Conservation (phyloP, 2,329 filamentous ascomycete species). For the Trichophyton simii region DNA sequence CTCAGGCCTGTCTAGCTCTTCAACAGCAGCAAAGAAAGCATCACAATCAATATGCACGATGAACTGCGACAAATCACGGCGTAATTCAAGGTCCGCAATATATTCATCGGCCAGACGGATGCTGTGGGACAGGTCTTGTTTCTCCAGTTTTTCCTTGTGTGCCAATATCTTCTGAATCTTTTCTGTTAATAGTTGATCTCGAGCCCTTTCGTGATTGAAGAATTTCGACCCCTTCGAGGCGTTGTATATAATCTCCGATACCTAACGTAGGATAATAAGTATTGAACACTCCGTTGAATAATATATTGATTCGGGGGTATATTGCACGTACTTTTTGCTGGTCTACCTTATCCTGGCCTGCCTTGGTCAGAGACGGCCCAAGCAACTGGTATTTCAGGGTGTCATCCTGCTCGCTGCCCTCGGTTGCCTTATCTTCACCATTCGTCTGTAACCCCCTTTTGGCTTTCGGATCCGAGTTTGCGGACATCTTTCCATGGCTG, state of each 20-base stretch:
- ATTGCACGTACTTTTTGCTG: conserved; percentile 55
- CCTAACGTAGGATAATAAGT: conserved; percentile 34
- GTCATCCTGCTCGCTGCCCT: conserved; percentile 35
- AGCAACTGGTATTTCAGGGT: conserved; percentile 82
- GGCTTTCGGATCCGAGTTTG: not conserved
- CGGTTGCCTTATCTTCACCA: not conserved
- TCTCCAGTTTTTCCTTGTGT: conserved; percentile 63
- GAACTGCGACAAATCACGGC: conserved; percentile 67
- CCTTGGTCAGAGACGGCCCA: conserved; percentile 84
- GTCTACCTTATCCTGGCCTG: conserved; percentile 85
- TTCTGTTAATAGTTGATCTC: conserved; percentile 67
- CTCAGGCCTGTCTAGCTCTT: conserved; percentile 71
- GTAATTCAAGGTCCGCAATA: conserved; percentile 64
- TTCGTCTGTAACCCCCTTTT: not conserved
- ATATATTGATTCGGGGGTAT: not conserved
- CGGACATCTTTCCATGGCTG: conserved; percentile 5
- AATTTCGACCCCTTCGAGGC: conserved; percentile 93
- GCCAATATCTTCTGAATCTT: conserved; percentile 72
- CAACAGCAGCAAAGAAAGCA: conserved; percentile 92
- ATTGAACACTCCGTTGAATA: not conserved
- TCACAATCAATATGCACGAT: conserved; percentile 94
- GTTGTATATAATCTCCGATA: conserved; percentile 94
- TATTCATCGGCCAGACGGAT: conserved; percentile 66
- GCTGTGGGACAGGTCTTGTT: conserved; percentile 59
- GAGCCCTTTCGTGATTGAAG: conserved; percentile 79